Base-by-base conservation (phyloP, 2,329 filamentous ascomycete genomes). In the Colletotrichum higginsianum region DNA sequence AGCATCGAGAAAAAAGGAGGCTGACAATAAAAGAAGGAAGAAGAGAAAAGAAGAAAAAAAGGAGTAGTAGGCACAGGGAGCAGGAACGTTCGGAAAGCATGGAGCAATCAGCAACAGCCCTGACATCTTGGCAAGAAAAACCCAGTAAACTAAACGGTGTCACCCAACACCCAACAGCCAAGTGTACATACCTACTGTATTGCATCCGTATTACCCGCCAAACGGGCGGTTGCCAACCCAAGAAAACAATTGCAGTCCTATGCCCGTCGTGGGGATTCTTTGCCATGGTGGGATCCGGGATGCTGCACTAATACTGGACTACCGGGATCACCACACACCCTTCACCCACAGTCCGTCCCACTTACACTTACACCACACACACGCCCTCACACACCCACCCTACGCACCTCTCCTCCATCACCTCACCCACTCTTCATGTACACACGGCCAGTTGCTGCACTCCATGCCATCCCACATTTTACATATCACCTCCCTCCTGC, bases 401-500 rank as follows among this genome's bases (percentile, higher is more conserved):
- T n/a, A 38, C 58, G 49, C 42, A 12, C 58, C n/a, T 60, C 56
- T 42, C 9, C 35, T 38, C 35, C 35, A 38, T 38, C 56, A 30
- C 21, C 49, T 50, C 55, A 21, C 47, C 35, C 35, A 38, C 35
- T 11, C 35, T 46, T 47, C 44, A 46, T 46, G 23, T 40, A 46
- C 26, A 23, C 30, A 38, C 35, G 9, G 35, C 35, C 35, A 42
- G 40, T n/a, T 57, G 40, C 42, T 42, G 46, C 62, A 38, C 52
- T 42, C 62, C 62, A 49, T 44, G 21, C 35, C 63, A 15, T 38
- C 40, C 50, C 40, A 38, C 68, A 49, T 44, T 71, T 46, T 68
- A 68, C 65, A 71, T 68, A 71, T 68, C 58, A 58, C 44, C 56
- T 66, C 52, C 23, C 44, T 44, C 44, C 52, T 61, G 63, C 67